Evolutionary conservation across 2,329 filamentous ascomycete genomes (phyloP).

Genomic region (Diaporthe batatas): DNA sequence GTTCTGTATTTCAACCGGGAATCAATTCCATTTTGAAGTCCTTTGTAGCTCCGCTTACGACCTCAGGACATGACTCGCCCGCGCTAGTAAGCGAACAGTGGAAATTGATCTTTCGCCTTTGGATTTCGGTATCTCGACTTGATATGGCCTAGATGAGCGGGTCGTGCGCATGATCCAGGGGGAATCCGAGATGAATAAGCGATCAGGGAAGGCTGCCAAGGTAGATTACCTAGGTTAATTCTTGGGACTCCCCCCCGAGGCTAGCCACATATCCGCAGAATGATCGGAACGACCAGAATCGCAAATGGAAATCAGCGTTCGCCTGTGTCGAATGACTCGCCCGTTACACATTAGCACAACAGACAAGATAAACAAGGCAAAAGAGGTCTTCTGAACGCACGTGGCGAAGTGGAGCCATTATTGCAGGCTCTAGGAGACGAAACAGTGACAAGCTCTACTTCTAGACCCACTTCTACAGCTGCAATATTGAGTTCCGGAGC

Average conservation of each 20-base stretch:
- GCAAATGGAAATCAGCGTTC: background rate
- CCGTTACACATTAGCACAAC: background rate
- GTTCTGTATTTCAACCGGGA: background rate
- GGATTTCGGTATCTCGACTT: slow-evolving; percentile 23
- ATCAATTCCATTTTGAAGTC: slow-evolving; percentile 1
- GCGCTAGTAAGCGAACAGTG: slow-evolving; percentile 19
- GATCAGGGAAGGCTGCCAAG: slow-evolving; percentile 6
- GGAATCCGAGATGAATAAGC: background rate
- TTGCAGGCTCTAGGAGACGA: background rate
- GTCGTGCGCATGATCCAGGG: slow-evolving; percentile 24
- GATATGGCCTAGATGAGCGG: slow-evolving; percentile 28
- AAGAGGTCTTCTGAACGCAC: background rate
- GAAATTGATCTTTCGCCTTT: slow-evolving; percentile 19
- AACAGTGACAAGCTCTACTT: background rate
- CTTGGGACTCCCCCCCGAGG: background rate
- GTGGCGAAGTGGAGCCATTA: slow-evolving; percentile 2
- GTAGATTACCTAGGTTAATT: background rate
- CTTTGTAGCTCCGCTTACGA: background rate
- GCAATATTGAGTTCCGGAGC: background rate
- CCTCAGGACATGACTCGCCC: slow-evolving; percentile 15
- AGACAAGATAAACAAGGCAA: background rate
- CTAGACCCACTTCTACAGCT: background rate
- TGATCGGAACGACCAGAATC: background rate
- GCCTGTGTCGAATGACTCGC: slow-evolving; percentile 10
- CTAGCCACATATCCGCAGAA: slow-evolving; percentile 6